Conservation (phyloP, 768 basidiomycete genomes). For the Lepiota venenata region DNA sequence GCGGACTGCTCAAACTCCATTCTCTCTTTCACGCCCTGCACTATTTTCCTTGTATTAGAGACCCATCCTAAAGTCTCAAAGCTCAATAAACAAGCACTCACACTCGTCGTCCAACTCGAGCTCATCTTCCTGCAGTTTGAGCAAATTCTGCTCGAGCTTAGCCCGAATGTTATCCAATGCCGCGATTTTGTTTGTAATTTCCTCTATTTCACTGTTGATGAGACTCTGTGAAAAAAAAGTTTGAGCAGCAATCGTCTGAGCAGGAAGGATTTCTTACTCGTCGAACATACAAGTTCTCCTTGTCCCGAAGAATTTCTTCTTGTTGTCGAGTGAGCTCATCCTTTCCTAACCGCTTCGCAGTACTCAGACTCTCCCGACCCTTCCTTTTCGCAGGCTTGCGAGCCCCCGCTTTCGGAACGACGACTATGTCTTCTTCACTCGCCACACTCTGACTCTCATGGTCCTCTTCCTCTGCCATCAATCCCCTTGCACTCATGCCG, state of each 20-base stretch:
- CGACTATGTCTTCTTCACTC: conserved; percentile 76
- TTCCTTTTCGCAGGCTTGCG: conserved; percentile 41
- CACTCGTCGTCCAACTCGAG: conserved; percentile 96
- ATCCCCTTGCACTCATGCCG: conserved; percentile 74
- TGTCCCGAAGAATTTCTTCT: conserved; percentile 85
- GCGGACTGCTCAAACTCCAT: conserved; percentile 53
- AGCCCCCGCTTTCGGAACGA: conserved; percentile 43
- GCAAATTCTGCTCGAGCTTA: conserved; percentile 76
- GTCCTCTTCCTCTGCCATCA: conserved; percentile 57
- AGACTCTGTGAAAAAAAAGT: conserved; percentile 55
- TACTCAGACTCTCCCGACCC: conserved; percentile 64
- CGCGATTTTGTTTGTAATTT: conserved; percentile 88
- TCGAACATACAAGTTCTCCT: conserved; percentile 88
- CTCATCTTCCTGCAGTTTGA: conserved; percentile 92
- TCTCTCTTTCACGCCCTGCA: conserved; percentile 87
- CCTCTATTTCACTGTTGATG: conserved; percentile 80
- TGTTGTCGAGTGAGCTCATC: conserved; percentile 85
- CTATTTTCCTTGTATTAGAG: conserved; percentile 35
- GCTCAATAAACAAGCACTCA: conserved; percentile 35
- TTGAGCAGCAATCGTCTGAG: conserved; percentile 4
- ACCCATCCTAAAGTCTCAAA: conserved; percentile 10
- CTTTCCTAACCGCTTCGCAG: conserved; percentile 68
- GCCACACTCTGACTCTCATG: conserved; percentile 57
- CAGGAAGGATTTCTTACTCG: conserved; percentile 52
- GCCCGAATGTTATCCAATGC: conserved; percentile 77